Evolutionary conservation across 495 filamentous ascomycete genomes (phyloP).

Genomic region (Aspergillus nidulans): DNA sequence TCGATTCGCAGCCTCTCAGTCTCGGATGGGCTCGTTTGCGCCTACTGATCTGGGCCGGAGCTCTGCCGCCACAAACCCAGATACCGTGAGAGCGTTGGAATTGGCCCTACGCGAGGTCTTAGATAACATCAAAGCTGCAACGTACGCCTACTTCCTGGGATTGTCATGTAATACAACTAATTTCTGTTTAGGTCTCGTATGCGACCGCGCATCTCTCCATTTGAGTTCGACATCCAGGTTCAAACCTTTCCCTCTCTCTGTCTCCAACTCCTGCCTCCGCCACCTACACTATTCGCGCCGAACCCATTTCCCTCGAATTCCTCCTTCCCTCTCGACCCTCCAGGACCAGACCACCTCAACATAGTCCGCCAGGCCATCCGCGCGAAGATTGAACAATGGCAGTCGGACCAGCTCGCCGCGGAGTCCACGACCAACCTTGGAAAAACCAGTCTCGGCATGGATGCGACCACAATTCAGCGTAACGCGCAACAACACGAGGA

Average conservation of each 20-base stretch:
- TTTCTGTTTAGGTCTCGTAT: slow-evolving; percentile 24
- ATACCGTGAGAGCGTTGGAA: slow-evolving; percentile 75
- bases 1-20: slow-evolving; percentile 36
- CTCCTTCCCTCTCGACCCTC: slow-evolving; percentile 72
- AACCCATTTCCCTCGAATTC: slow-evolving; percentile 64
- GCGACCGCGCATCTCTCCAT: slow-evolving; percentile 51
- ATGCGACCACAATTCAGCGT: slow-evolving; percentile 39
- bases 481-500: slow-evolving; percentile 55
- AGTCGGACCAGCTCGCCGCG: slow-evolving; percentile 32
- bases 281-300: slow-evolving; percentile 67
- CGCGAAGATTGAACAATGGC: slow-evolving; percentile 62
- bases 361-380: slow-evolving; percentile 61
- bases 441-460: slow-evolving; percentile 24
- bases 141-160: slow-evolving; percentile 45
- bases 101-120: slow-evolving; percentile 77
- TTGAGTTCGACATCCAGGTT: slow-evolving; percentile 77
- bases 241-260: slow-evolving; percentile 79
- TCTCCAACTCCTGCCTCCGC: slow-evolving; percentile 72
- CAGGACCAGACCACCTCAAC: slow-evolving; percentile 64
- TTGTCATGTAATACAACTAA: background rate
- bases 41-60: slow-evolving; percentile 54
- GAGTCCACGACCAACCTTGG: slow-evolving; percentile 24
- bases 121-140: slow-evolving; percentile 73
- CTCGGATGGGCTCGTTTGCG: slow-evolving; percentile 42
- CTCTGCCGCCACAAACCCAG: slow-evolving; percentile 58